These are phyloP conservation scores for Geotrichum bryndzae DNA, from an alignment of 1,139 yeast genomes.

Conservation along the genomic window DNA sequence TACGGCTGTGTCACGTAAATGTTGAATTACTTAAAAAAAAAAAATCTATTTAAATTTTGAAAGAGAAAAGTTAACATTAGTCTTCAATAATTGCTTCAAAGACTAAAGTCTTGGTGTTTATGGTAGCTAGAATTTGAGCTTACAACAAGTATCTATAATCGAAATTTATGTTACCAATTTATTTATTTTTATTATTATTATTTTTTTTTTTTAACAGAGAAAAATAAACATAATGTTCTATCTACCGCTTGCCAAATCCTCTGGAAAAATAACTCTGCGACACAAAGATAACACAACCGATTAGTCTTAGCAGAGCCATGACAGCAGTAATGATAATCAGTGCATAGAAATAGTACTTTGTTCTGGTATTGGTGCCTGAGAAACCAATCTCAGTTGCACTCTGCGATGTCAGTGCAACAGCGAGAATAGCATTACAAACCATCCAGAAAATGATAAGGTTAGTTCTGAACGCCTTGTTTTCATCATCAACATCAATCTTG, in stretches of 20 bases:
- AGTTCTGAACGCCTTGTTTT: constrained; percentile 70
- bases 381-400: constrained; percentile 32
- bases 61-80: too few species aligned
- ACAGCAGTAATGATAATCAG: constrained; percentile 78
- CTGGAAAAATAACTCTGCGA: constrained; percentile 35
- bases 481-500: constrained; percentile 39
- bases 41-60: too few species aligned
- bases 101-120: too few species aligned
- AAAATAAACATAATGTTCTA: not conserved
- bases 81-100: too few species aligned
- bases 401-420: constrained; percentile 52
- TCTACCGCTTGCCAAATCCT: constrained; percentile 17
- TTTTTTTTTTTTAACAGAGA: not conserved
- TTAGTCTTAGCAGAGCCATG: constrained; percentile 65
- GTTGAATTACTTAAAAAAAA: too few species aligned
- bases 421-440: constrained; percentile 62
- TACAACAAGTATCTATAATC: not conserved
- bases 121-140: too few species aligned
- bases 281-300: constrained; percentile 62
- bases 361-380: constrained; percentile 38
- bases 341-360: constrained; percentile 59
- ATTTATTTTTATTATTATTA: not conserved
- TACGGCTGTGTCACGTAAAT: too few species aligned
- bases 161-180: not conserved
- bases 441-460: constrained; percentile 78